Percentiles rank a stretch among this genome's conserved stretches.
Evolutionary conservation across 768 basidiomycete species (phyloP).

Genomic region (Termitomyces sp.): DNA sequence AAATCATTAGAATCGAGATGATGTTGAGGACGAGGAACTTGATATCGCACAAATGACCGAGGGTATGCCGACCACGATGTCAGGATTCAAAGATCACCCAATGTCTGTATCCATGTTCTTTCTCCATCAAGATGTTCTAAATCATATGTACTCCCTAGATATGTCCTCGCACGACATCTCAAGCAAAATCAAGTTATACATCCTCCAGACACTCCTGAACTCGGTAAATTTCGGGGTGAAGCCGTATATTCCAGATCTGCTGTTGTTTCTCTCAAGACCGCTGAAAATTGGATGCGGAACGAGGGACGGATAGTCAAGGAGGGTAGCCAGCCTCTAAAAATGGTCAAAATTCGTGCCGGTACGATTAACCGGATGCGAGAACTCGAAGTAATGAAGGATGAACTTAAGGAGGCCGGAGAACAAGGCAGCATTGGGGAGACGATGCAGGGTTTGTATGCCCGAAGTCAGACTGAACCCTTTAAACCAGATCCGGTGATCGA

Average conservation of each 20-base stretch:
- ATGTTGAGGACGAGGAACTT: conserved; percentile 88
- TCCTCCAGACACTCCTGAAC: conserved; percentile 55
- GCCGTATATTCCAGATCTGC: conserved; percentile 83
- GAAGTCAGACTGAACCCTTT: conserved; percentile 80
- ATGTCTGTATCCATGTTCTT: conserved; percentile 43
- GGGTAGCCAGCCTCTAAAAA: conserved; percentile 83
- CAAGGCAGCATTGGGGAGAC: conserved; percentile 35
- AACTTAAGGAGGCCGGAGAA: conserved; percentile 32
- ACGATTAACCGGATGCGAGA: conserved; percentile 78
- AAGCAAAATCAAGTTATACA: conserved; percentile 83
- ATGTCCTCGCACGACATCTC: conserved; percentile 81
- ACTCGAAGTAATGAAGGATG: conserved; percentile 40
- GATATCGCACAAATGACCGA: conserved; percentile 71
- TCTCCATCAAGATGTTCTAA: neutral
- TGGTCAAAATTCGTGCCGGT: conserved; percentile 77
- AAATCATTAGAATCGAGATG: conserved; percentile 72
- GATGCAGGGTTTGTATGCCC: conserved; percentile 85
- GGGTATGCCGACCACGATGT: conserved; percentile 88
- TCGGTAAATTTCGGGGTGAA: conserved; percentile 92
- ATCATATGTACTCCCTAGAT: conserved; percentile 36
- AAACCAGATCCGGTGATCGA: conserved; percentile 76
- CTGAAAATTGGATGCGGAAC: conserved; percentile 91
- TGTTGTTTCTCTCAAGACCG: conserved; percentile 82
- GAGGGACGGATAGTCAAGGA: conserved; percentile 67
- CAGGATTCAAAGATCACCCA: conserved; percentile 95